Evolutionary conservation across 2,329 filamentous ascomycete genomes (phyloP), one percentile per base, ranked within the genome.

Genomic region (Pseudogymnoascus sp.): DNA sequence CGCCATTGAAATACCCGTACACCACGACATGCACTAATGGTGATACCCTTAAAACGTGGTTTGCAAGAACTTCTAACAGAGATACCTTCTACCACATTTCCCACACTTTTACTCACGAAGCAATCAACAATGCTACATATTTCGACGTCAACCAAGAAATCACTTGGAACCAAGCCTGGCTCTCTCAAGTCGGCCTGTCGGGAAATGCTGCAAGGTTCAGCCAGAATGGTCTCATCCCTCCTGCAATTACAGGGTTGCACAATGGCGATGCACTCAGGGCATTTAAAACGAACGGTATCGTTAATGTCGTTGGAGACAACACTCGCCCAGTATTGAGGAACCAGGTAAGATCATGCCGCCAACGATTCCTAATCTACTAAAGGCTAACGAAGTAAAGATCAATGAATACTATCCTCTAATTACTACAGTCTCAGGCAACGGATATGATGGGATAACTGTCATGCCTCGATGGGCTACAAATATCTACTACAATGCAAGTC

Each of bases 221-320:
- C 25, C 66, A 74, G 2, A 77, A 79, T 40, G 84, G 84, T 31
- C 78, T 87, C 61, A 84, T 87, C 64, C 84, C 84, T 1, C 84
- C 84, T 0, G 84, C 83, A 37, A 87, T 87, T 65, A 87, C 84
- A 1, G 84, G 84, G 59, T 70, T 87, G 25, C 82, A 86, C 74
- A 87, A 87, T 67, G 84, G 82, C n/a, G 84, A 87, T 71, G 84
- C 79, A 10, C 79, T 87, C 56, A 74, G 74, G 61, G 84, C 82
- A 5, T 87, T 83, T 83, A 76, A 76, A 68, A 82, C 84, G 50
- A 83, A 83, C 64, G 83, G 84, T n/a, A 82, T 87, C 67, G 76
- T 72, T 16, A 81, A 83, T 67, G 84, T 82, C 60, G 83, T 87
- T n/a, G 84, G 84, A 38, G 84, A 87, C 71, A 87, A 87, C 73